phyloP scores from a whole-genome alignment of 2,329 filamentous ascomycete species.

The Apiospora arundinis region DNA sequence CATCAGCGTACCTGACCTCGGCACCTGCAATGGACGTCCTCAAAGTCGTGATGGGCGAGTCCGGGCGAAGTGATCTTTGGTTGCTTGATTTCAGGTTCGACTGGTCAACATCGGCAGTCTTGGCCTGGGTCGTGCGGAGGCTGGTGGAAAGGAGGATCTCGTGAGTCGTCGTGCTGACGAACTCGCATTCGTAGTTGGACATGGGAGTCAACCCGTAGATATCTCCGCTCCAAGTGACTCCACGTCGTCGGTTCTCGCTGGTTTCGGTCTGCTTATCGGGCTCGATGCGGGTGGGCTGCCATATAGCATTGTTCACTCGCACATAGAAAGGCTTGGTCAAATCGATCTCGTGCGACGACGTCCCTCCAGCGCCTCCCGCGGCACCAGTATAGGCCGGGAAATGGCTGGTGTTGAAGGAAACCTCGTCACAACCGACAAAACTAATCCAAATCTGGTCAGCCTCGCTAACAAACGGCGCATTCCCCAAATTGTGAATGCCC shows the following conservation, averaged over 20 bases:
- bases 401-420: conserved; percentile 76
- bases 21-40: conserved; percentile 77
- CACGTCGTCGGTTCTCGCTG: conserved; percentile 37
- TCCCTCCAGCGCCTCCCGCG: not conserved
- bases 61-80: conserved; percentile 71
- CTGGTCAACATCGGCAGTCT: conserved; percentile 47
- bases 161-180: conserved; percentile 71
- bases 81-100: conserved; percentile 41
- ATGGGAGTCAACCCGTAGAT: conserved; percentile 73
- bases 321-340: conserved; percentile 79
- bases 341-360: conserved; percentile 54
- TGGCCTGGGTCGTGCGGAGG: conserved; percentile 68
- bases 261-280: conserved; percentile 41
- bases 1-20: conserved; percentile 73
- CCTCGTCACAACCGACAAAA: conserved; percentile 78
- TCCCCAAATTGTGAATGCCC: conserved; percentile 78
- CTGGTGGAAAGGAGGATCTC: conserved; percentile 74
- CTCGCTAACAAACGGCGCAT: conserved; percentile 74
- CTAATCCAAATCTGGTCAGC: conserved; percentile 81
- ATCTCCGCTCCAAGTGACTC: conserved; percentile 71
- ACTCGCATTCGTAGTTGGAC: conserved; percentile 81
- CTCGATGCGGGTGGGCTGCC: conserved; percentile 78
- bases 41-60: conserved; percentile 78
- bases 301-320: conserved; percentile 77
- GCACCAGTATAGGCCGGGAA: conserved; percentile 54